These are phyloP conservation scores for Diaporthe ampelina DNA, from an alignment of 2,329 filamentous ascomycete genomes.

Conservation along the genomic window DNA sequence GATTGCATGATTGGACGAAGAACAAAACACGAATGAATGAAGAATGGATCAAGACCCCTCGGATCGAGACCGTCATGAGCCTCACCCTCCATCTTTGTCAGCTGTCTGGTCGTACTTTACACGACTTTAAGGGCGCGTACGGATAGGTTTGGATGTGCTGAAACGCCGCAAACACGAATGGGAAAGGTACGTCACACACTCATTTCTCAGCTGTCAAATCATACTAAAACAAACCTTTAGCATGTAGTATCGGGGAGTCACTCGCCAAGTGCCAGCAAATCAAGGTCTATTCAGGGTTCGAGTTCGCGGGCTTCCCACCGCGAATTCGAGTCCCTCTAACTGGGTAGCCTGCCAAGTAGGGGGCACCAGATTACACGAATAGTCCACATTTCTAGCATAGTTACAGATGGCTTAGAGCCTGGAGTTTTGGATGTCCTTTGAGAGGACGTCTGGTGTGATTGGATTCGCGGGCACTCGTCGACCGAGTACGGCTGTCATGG, in stretches of 20 bases:
- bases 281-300: not conserved
- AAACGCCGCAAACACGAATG: not conserved
- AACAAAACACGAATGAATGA: not conserved
- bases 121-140: constrained; percentile 68
- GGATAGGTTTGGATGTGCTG: no score
- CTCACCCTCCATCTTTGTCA: not conserved
- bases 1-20: not conserved
- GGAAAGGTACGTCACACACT: not conserved
- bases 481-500: constrained; percentile 79
- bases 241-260: no score
- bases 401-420: constrained; percentile 81
- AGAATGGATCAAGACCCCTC: constrained; percentile 78
- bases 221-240: no score
- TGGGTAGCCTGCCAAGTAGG: not conserved
- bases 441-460: constrained; percentile 90
- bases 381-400: not conserved
- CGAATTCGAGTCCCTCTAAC: not conserved
- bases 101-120: constrained; percentile 46
- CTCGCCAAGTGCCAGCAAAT: not conserved
- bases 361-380: no score
- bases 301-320: not conserved
- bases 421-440: constrained; percentile 99
- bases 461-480: constrained; percentile 75
- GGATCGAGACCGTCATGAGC: constrained; percentile 77
- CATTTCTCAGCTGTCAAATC: no score